phyloP scores from a whole-genome alignment of 257 asterid genomes.

The Dorcoceras hygrometricum region DNA sequence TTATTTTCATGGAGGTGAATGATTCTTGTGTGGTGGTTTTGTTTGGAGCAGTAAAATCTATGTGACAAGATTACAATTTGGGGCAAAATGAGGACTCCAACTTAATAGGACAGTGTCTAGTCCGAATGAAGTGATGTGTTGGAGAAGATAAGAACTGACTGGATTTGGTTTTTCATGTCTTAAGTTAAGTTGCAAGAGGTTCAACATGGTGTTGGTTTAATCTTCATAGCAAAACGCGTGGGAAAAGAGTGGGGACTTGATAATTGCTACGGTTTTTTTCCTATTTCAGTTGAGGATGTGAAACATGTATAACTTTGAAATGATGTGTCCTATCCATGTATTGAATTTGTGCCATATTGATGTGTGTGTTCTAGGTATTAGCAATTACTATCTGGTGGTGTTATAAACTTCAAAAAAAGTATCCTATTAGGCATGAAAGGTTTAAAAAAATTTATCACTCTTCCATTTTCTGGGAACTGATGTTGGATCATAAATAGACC shows the following conservation, averaged over 20 bases:
- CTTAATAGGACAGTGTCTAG: background rate
- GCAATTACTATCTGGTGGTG: too few species aligned
- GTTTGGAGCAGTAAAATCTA: background rate
- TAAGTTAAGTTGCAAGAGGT: too few species aligned
- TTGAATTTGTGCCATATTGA: too few species aligned
- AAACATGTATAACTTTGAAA: background rate
- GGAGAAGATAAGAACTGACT: too few species aligned
- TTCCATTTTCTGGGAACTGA: background rate
- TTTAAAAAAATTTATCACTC: background rate
- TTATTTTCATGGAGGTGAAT: too few species aligned
- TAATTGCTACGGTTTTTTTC: too few species aligned
- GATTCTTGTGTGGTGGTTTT: background rate
- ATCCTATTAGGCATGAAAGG: background rate
- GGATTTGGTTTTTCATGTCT: too few species aligned
- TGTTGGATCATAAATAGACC: background rate
- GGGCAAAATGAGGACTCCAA: background rate
- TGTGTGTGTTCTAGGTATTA: background rate
- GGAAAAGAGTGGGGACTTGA: too few species aligned
- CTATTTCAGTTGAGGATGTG: too few species aligned
- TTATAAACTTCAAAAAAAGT: too few species aligned
- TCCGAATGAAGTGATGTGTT: background rate
- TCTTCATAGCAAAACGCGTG: too few species aligned
- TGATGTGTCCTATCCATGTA: background rate
- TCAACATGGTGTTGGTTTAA: too few species aligned
- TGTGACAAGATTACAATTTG: background rate